Conservation (phyloP, 2,329 filamentous ascomycete genomes). For the Stachybotrys chlorohalonatus region DNA sequence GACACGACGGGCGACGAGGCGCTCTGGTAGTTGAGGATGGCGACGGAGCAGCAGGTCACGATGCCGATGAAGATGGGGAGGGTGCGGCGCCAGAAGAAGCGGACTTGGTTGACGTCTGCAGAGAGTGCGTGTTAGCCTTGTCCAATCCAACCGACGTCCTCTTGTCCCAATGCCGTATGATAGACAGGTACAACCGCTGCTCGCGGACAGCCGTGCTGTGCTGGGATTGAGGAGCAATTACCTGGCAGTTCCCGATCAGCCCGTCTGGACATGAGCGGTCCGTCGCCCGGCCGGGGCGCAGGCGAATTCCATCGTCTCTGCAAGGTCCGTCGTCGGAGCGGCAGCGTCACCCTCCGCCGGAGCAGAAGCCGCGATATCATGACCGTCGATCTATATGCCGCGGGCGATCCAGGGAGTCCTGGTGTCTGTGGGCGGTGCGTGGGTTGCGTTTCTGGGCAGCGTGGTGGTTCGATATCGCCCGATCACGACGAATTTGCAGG, state of each 20-base stretch:
- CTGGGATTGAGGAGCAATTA: constrained; percentile 16
- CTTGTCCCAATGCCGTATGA: no score
- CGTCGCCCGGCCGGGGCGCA: constrained; percentile 50
- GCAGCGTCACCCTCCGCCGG: constrained; percentile 13
- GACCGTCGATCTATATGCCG: not conserved
- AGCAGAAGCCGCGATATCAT: constrained; percentile 15
- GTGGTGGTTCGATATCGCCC: no score
- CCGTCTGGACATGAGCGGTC: constrained; percentile 55
- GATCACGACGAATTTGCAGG: not conserved
- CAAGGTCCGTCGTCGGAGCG: constrained; percentile 10
- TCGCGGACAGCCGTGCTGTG: not conserved
- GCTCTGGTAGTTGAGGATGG: constrained; percentile 99
- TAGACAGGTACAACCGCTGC: no score
- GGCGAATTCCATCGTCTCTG: constrained; percentile 42
- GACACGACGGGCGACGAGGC: constrained; percentile 78
- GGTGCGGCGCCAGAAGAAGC: constrained; percentile 59
- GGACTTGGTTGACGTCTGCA: constrained; percentile 30
- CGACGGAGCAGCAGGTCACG: constrained; percentile 62
- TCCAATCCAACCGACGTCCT: no score
- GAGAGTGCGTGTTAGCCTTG: constrained; percentile 2
- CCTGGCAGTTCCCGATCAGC: constrained; percentile 59
- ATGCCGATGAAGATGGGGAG: constrained; percentile 72
- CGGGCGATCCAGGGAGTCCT: not conserved
- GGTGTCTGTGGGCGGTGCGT: no score
- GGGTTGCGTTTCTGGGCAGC: no score